These are phyloP conservation scores for Saprolegnia parasitica DNA, from an alignment of 352 stramenopile species.

Conservation along the genomic window DNA sequence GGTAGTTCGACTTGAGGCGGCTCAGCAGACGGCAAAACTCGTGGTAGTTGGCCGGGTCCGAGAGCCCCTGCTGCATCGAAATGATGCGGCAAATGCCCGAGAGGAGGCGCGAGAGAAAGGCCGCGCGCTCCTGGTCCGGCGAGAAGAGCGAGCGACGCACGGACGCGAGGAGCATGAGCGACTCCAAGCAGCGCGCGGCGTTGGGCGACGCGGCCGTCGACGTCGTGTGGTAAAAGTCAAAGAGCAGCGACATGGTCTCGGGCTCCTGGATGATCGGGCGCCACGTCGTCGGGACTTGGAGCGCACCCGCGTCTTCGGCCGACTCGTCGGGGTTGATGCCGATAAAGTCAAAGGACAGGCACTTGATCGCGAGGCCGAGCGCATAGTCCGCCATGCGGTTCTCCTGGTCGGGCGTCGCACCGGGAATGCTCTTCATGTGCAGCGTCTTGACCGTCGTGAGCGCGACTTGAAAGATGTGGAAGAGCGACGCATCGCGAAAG, in stretches of 20 bases:
- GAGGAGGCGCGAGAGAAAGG: conserved; percentile 92
- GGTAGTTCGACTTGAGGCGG: conserved; percentile 97
- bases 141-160: conserved; percentile 96
- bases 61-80: conserved; percentile 91
- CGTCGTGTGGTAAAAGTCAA: conserved; percentile 94
- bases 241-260: conserved; percentile 91
- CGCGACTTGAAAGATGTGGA: conserved; percentile 94
- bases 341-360: conserved; percentile 99
- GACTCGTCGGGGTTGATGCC: conserved; percentile 98
- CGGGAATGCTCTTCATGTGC: conserved; percentile 85
- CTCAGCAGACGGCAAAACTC: conserved; percentile 98
- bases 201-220: conserved; percentile 80
- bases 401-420: conserved; percentile 83
- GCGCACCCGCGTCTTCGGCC: conserved; percentile 94
- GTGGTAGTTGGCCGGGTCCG: conserved; percentile 99
- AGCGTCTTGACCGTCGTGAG: conserved; percentile 95
- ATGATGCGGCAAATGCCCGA: conserved; percentile 93
- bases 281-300: conserved; percentile 97
- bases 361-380: conserved; percentile 90
- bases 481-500: conserved; percentile 95
- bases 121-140: conserved; percentile 92
- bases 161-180: conserved; percentile 93
- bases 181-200: conserved; percentile 94
- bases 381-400: conserved; percentile 91
- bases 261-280: conserved; percentile 90